phyloP scores from a whole-genome alignment of 73 alveolate species.

The Urostyla sp. region DNA sequence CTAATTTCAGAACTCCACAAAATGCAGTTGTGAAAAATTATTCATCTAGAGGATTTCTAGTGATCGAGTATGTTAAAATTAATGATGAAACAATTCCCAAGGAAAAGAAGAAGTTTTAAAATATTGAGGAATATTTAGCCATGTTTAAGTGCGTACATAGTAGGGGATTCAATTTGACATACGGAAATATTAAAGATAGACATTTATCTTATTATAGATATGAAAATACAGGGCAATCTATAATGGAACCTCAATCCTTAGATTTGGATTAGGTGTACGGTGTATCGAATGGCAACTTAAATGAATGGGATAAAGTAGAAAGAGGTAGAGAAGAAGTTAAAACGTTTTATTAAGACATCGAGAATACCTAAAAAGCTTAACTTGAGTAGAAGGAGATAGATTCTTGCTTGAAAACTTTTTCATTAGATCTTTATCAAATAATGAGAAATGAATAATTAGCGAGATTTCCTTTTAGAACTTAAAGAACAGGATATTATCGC shows the following conservation, averaged over 20 bases:
- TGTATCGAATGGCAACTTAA: conserved; percentile 12
- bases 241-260: not conserved
- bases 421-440: not conserved
- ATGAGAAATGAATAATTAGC: not conserved
- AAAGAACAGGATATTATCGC: conserved; percentile 9
- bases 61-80: conserved; percentile 45
- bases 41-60: conserved; percentile 27
- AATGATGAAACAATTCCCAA: conserved; percentile 31
- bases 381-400: not conserved
- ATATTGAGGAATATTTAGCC: not conserved
- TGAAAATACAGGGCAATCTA: not conserved
- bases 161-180: conserved; percentile 33
- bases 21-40: not conserved
- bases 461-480: not conserved
- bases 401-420: not conserved
- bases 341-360: not conserved
- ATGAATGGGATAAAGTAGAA: conserved; percentile 45
- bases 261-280: conserved; percentile 30
- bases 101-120: not conserved
- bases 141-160: not conserved
- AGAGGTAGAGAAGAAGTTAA: conserved; percentile 21
- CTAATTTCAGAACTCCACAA: conserved; percentile 26
- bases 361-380: not conserved
- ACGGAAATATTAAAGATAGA: conserved; percentile 26
- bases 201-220: not conserved